These are phyloP conservation scores for Arthroderma uncinatum DNA, from an alignment of 2,329 filamentous ascomycete species.

Conservation along the genomic window DNA sequence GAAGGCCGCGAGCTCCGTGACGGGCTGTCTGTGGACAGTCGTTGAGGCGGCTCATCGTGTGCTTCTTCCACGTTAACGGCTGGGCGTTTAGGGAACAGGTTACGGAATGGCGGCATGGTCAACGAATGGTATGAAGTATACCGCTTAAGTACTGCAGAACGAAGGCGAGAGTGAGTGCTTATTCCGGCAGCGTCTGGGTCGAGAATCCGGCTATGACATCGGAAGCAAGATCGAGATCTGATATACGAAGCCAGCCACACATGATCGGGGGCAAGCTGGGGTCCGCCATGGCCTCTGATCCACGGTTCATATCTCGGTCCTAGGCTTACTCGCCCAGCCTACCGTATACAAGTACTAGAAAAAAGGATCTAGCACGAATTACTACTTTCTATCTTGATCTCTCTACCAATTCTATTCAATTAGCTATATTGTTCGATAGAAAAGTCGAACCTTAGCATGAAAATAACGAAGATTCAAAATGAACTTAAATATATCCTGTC, in stretches of 20 bases:
- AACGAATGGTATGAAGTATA: too few relatives aligned
- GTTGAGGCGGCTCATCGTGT: conserved; percentile 5
- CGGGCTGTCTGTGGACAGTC: conserved; percentile 44
- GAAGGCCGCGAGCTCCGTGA: conserved; percentile 36
- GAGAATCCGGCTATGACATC: not conserved
- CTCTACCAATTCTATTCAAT: too few relatives aligned
- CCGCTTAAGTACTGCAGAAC: too few relatives aligned
- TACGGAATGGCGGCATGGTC: conserved; percentile 58
- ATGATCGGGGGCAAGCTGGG: not conserved
- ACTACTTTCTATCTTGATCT: too few relatives aligned
- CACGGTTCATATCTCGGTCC: not conserved
- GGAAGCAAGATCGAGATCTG: not conserved
- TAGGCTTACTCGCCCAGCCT: too few relatives aligned
- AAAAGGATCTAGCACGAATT: too few relatives aligned
- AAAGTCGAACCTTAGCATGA: too few relatives aligned
- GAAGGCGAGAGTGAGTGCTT: not conserved
- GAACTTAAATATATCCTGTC: too few relatives aligned
- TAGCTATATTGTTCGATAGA: too few relatives aligned
- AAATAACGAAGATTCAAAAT: too few relatives aligned
- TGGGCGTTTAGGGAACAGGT: conserved; percentile 54
- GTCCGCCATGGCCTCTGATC: not conserved
- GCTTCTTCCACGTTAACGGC: conserved; percentile 22
- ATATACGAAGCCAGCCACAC: not conserved
- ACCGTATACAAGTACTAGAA: too few relatives aligned
- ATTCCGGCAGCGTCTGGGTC: too few relatives aligned